Evolutionary conservation across 208 protist species (phyloP).

Genomic region (Trypanosomatidae sp.): DNA sequence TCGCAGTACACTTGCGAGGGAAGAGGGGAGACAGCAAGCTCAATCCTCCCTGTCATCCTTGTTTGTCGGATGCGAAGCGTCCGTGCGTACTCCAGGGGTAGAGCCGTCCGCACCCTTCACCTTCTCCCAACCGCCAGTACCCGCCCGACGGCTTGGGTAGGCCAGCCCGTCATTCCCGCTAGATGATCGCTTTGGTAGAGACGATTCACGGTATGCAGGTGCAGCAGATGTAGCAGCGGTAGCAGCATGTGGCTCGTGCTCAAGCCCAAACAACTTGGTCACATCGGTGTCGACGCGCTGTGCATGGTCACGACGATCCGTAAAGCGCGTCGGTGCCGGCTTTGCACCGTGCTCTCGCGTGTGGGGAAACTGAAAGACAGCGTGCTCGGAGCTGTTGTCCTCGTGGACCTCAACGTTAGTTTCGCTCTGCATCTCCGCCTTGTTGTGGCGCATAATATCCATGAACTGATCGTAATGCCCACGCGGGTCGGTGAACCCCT

Average conservation of each 20-base stretch:
- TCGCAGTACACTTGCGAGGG: too few species aligned
- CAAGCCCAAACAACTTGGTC: conserved; percentile 28
- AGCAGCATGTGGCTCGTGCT: background rate
- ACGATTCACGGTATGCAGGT: background rate
- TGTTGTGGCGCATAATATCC: conserved; percentile 62
- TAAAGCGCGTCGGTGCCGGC: conserved; percentile 28
- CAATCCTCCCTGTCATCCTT: background rate
- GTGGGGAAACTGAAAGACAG: conserved; percentile 73
- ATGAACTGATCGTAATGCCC: conserved; percentile 81
- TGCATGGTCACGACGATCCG: conserved; percentile 32
- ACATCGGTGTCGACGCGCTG: conserved; percentile 46
- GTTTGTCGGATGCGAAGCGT: background rate
- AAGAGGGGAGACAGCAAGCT: background rate
- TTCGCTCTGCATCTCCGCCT: conserved; percentile 35
- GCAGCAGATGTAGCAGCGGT: background rate
- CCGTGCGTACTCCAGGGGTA: background rate
- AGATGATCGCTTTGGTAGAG: conserved; percentile 7
- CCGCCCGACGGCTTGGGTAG: conserved; percentile 6
- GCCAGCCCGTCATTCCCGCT: background rate
- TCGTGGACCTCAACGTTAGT: conserved; percentile 63
- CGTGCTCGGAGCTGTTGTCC: conserved; percentile 43
- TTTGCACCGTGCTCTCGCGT: conserved; percentile 55
- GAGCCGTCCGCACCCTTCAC: background rate
- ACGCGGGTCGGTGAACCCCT: conserved; percentile 82
- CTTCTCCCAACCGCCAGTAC: conserved; percentile 12